Evolutionary conservation across 345 rosid species (phyloP).

Genomic region (Lumnitzera littorea): DNA sequence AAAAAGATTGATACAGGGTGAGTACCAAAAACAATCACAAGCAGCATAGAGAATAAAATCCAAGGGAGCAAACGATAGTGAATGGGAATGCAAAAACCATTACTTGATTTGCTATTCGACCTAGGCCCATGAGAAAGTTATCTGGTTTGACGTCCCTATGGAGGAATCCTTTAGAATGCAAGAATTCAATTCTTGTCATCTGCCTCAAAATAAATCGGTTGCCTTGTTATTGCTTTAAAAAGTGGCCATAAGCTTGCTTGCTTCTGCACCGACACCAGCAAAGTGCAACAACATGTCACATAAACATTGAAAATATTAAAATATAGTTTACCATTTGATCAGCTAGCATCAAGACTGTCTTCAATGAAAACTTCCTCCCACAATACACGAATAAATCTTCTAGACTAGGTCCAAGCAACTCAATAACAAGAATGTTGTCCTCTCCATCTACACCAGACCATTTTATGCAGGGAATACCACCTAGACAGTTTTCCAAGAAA

Average conservation of each 20-base stretch:
- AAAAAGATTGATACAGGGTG: background rate
- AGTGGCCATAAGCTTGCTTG: background rate
- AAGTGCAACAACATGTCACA: background rate
- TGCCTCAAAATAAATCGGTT: conserved; percentile 6
- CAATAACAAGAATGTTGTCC: conserved; percentile 44
- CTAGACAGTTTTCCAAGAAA: conserved; percentile 12
- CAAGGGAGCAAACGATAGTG: background rate
- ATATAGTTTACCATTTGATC: conserved; percentile 48
- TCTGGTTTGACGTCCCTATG: conserved; percentile 79
- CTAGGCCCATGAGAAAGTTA: conserved; percentile 79
- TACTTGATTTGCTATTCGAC: conserved; percentile 70
- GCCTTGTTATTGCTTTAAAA: background rate
- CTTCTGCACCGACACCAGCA: no score
- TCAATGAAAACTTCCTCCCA: conserved; percentile 59
- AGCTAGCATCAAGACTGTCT: conserved; percentile 58
- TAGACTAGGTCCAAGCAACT: conserved; percentile 61
- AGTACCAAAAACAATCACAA: background rate
- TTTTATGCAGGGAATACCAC: conserved; percentile 40
- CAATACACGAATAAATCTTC: conserved; percentile 65
- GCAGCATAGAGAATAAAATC: background rate
- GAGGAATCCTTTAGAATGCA: conserved; percentile 60
- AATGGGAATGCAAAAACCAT: background rate
- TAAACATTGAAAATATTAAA: background rate
- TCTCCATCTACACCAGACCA: conserved; percentile 53
- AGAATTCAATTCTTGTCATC: conserved; percentile 60